Evolutionary conservation across 2,329 filamentous ascomycete species (phyloP).

Genomic region (Coleophoma cylindrospora): DNA sequence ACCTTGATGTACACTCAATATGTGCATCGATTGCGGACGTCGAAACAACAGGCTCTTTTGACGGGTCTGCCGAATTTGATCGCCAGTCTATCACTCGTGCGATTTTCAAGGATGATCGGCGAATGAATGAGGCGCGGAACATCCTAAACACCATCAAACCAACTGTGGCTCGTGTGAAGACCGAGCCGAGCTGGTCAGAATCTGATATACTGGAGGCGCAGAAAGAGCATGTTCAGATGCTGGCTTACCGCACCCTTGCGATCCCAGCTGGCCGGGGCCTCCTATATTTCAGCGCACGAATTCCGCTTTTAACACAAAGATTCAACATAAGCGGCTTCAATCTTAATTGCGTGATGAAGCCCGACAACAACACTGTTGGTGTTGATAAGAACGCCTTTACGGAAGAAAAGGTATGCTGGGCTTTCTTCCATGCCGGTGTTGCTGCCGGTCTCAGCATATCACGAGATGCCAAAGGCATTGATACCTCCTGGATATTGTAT

Average conservation of each 20-base stretch:
- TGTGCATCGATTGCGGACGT: conserved; percentile 59
- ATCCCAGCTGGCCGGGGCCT: conserved; percentile 84
- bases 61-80: conserved; percentile 79
- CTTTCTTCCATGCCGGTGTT: conserved; percentile 95
- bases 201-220: conserved; percentile 86
- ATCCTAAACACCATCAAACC: conserved; percentile 83
- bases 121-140: conserved; percentile 78
- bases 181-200: conserved; percentile 75
- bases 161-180: conserved; percentile 71
- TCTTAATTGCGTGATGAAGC: conserved; percentile 85
- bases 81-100: conserved; percentile 77
- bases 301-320: conserved; percentile 87
- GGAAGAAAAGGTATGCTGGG: conserved; percentile 97
- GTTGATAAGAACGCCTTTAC: conserved; percentile 83
- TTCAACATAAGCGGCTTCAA: conserved; percentile 89
- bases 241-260: conserved; percentile 83
- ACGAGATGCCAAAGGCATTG: conserved; percentile 83
- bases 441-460: conserved; percentile 92
- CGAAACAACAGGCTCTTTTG: conserved; percentile 54
- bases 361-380: conserved; percentile 86
- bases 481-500: conserved; percentile 98
- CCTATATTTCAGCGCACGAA: conserved; percentile 80
- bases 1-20: conserved; percentile 73
- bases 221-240: conserved; percentile 80
- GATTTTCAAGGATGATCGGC: conserved; percentile 87